phyloP scores from a whole-genome alignment of 2,329 filamentous ascomycete species.

The Dactylella cylindrospora region DNA sequence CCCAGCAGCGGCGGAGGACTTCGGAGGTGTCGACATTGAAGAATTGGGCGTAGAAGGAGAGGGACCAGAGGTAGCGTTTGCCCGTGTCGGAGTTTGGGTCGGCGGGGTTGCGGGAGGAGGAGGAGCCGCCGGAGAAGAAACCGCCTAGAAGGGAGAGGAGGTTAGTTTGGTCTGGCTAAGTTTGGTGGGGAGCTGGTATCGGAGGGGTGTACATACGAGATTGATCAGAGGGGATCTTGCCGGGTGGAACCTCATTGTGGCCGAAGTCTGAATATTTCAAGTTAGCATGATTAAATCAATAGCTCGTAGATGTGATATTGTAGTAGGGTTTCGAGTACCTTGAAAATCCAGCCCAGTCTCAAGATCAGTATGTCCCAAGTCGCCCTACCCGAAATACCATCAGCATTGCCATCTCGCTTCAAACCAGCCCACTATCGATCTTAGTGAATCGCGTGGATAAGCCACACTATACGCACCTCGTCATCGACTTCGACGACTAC shows the following conservation, averaged over 20 bases:
- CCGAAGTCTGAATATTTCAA: conserved; percentile 46
- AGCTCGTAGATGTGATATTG: conserved; percentile 2
- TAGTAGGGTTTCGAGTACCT: conserved; percentile 66
- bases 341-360: conserved; percentile 99
- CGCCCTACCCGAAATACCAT: conserved; percentile 76
- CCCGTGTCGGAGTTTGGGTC: conserved; percentile 50
- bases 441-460: neutral
- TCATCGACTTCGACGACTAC: conserved; percentile 97
- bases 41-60: conserved; percentile 94
- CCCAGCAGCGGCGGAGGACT: conserved; percentile 81
- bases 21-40: conserved; percentile 96
- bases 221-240: conserved; percentile 47
- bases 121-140: conserved; percentile 53
- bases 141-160: conserved; percentile 58
- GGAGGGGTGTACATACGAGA: conserved; percentile 28
- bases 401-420: too few species aligned
- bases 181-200: conserved; percentile 52
- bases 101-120: conserved; percentile 52
- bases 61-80: conserved; percentile 88
- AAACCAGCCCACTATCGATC: conserved; percentile 10
- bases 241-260: conserved; percentile 46
- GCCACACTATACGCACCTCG: conserved; percentile 63
- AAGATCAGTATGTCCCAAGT: conserved; percentile 95
- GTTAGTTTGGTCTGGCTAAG: conserved; percentile 65
- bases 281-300: conserved; percentile 1